These are phyloP conservation scores for Auriscalpium vulgare DNA, from an alignment of 768 basidiomycete species.

Conservation along the genomic window DNA sequence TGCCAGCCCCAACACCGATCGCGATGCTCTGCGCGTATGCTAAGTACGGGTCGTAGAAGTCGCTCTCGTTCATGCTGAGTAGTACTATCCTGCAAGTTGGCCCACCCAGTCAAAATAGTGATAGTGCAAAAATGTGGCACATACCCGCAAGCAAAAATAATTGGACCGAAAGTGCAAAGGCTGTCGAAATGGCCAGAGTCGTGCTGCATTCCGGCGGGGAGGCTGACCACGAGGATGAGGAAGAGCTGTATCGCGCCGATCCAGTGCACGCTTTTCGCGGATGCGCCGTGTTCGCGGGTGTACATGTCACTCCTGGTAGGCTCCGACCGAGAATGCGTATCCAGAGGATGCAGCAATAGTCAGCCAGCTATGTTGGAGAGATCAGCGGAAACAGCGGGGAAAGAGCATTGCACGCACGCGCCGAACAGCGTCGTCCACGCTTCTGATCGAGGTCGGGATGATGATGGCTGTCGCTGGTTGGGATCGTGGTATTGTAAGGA, in stretches of 20 bases:
- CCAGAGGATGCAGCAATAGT: constrained; percentile 8
- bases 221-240: constrained; percentile 33
- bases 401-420: neutral
- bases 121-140: constrained; percentile 14
- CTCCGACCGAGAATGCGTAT: constrained; percentile 9
- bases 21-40: constrained; percentile 45
- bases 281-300: neutral
- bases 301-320: constrained; percentile 15
- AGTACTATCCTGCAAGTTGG: constrained; percentile 16
- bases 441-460: too few species aligned
- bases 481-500: too few species aligned
- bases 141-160: constrained; percentile 18
- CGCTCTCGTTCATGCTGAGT: constrained; percentile 21
- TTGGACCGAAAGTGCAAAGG: constrained; percentile 17
- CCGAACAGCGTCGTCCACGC: constrained; percentile 1
- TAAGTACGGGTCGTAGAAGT: constrained; percentile 36
- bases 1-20: constrained; percentile 38
- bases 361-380: neutral
- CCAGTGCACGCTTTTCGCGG: constrained; percentile 28
- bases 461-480: too few species aligned
- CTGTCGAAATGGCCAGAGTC: constrained; percentile 42
- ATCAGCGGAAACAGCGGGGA: neutral
- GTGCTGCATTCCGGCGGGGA: constrained; percentile 34
- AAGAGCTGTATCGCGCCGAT: constrained; percentile 43
- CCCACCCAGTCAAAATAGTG: neutral